Evolutionary conservation across 1,139 yeast species (phyloP).

Genomic region (Yamadazyma conglobata): DNA sequence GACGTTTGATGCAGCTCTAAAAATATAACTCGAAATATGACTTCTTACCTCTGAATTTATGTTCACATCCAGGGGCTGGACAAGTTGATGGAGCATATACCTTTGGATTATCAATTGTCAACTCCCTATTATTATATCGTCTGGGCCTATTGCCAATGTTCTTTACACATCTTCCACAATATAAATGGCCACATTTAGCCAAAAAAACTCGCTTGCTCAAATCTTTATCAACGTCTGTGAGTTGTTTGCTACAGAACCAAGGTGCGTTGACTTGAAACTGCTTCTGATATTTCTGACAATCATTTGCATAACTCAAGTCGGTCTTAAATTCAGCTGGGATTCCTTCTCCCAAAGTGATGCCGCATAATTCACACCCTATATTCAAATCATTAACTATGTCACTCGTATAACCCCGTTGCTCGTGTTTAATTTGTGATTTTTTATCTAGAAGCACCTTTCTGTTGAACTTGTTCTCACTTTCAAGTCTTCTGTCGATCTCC

Average conservation of each 20-base stretch:
- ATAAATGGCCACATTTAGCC: constrained; percentile 79
- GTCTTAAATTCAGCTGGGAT: constrained; percentile 50
- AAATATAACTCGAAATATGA: constrained; percentile 38
- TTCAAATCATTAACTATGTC: constrained; percentile 27
- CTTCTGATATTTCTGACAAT: constrained; percentile 24
- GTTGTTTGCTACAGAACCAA: constrained; percentile 51
- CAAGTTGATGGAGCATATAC: constrained; percentile 51
- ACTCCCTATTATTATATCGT: constrained; percentile 15
- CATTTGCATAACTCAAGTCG: constrained; percentile 25
- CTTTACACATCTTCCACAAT: constrained; percentile 81
- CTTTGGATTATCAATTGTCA: constrained; percentile 41
- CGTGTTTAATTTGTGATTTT: constrained; percentile 21
- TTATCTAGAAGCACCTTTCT: constrained; percentile 28
- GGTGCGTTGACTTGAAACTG: constrained; percentile 52
- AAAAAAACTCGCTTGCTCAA: constrained; percentile 67
- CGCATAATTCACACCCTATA: constrained; percentile 68
- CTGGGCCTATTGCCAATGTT: constrained; percentile 45
- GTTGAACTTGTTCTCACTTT: constrained; percentile 31
- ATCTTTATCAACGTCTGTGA: constrained; percentile 55
- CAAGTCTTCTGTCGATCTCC: constrained; percentile 31
- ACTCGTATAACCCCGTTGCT: constrained; percentile 34
- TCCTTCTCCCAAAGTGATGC: constrained; percentile 67
- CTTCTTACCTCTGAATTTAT: constrained; percentile 29
- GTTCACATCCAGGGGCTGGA: constrained; percentile 39
- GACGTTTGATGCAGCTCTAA: too few species aligned